Conservation (phyloP, 768 basidiomycete genomes). For the Serpula lacrymans region DNA sequence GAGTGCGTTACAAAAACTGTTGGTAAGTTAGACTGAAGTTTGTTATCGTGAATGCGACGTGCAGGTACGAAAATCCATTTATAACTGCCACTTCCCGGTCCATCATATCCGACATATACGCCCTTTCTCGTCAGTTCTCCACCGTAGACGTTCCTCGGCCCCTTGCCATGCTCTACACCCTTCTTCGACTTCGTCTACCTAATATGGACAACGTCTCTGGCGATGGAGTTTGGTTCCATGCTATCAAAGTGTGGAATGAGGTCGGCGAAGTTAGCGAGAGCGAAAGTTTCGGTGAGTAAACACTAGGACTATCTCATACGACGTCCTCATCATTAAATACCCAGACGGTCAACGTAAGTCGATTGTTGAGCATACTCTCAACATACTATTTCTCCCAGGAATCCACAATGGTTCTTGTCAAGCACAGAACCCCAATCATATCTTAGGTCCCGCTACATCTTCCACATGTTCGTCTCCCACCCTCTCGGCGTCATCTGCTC, state of each 20-base stretch:
- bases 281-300: constrained; percentile 75
- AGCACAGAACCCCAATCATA: constrained; percentile 25
- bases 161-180: constrained; percentile 51
- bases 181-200: constrained; percentile 41
- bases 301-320: constrained; percentile 9
- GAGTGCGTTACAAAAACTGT: constrained; percentile 17
- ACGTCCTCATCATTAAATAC: background rate
- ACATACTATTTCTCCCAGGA: constrained; percentile 72
- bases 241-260: constrained; percentile 69
- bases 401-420: constrained; percentile 47
- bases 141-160: constrained; percentile 68
- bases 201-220: constrained; percentile 4
- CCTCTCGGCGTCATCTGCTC: constrained; percentile 15
- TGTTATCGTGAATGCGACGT: background rate
- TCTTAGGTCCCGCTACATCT: constrained; percentile 39
- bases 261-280: constrained; percentile 72
- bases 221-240: constrained; percentile 52
- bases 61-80: constrained; percentile 76
- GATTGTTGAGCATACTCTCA: constrained; percentile 77
- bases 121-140: constrained; percentile 56
- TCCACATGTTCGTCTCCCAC: constrained; percentile 20
- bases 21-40: too few relatives aligned
- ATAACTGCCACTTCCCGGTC: constrained; percentile 72
- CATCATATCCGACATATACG: constrained; percentile 69
- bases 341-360: constrained; percentile 71